Evolutionary conservation across 148 eudicot genomes (phyloP), one percentile per base, ranked within the genome.

Genomic region (Camellia sinensis): DNA sequence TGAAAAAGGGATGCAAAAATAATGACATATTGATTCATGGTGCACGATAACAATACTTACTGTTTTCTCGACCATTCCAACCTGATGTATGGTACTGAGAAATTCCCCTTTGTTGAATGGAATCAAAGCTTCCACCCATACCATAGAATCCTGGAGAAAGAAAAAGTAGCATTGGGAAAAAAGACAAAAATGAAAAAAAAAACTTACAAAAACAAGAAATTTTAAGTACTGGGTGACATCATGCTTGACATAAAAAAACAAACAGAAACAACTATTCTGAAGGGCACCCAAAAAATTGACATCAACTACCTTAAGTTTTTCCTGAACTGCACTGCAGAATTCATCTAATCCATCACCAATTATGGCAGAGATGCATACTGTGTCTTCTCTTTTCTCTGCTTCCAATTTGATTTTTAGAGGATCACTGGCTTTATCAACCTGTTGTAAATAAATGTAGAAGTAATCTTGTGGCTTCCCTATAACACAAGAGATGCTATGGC

Each of bases 81-180:
- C 88, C 77, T 82, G 85, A 88, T 96, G 97, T 71, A 96, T 88
- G 82, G 91, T 89, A 85, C 85, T 94, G 81, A 96, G 89, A 64
- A 96, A 91, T 85, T 96, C 98, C 81, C 99, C 99, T 86, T 90
- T 91, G 84, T 88, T 91, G 78, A 93, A 96, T 52, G 99, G 99
- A 75, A 96, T 89, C 86, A 93, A 78, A 78, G 97, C 99, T 87
- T 96, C 99, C 56, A 96, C 89, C 97, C 97, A 94, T 56, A 96
- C 98, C 99, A 96, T 96, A 29, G 91, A 85, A 85, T 96, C 98
- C 99, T 96, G 78, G 18, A 50, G 63, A 44, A 63, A 44, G 62
- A 29, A 57, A 17, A n/a, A 6, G 1, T 18, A 77, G 44, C 4
- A 8, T 8, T 7, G n/a, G 2, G 48, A 8, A 57, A 5, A 9